Percentiles rank a stretch among this genome's conserved stretches.
These are phyloP conservation scores for Plasmodium blacklocki DNA, from an alignment of 169 alveolate genomes.

Conservation along the genomic window DNA sequence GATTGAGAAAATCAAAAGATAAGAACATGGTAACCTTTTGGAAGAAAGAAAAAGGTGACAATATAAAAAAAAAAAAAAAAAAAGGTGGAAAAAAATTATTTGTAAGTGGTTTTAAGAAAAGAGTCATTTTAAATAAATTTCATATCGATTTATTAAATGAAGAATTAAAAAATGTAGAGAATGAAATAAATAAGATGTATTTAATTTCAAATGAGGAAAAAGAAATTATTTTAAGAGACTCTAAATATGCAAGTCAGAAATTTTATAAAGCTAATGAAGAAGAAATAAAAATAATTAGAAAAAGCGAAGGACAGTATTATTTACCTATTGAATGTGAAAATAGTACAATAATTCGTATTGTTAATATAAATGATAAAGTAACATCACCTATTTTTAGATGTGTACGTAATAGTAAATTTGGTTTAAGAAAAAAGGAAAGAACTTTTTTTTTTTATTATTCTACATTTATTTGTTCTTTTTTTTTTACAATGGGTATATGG, in stretches of 20 bases:
- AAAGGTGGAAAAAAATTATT: not conserved
- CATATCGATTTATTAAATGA: conserved; percentile 64
- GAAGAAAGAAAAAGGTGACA: conserved; percentile 15
- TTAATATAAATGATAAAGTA: conserved; percentile 81
- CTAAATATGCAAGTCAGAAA: conserved; percentile 80
- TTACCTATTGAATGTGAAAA: conserved; percentile 87
- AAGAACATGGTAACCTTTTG: conserved; percentile 4
- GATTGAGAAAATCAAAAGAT: too few relatives aligned
- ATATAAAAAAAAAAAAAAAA: conserved; percentile 25
- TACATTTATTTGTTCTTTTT: conserved; percentile 78
- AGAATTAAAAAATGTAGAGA: conserved; percentile 58
- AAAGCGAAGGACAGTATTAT: conserved; percentile 78
- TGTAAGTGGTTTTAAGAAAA: conserved; percentile 5
- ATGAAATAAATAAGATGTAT: conserved; percentile 38
- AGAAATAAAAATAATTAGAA: conserved; percentile 77
- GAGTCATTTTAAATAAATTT: not conserved
- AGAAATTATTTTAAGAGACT: conserved; percentile 24
- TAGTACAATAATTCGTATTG: conserved; percentile 86
- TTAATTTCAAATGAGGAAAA: conserved; percentile 13
- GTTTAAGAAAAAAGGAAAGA: conserved; percentile 88
- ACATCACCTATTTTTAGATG: conserved; percentile 87
- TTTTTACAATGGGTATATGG: conserved; percentile 87
- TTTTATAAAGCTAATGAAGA: conserved; percentile 78
- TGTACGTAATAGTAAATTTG: conserved; percentile 87
- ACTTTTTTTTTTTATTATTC: conserved; percentile 75